These are phyloP conservation scores for Thermochaetoides thermophila DNA, from an alignment of 495 filamentous ascomycete genomes.

Conservation along the genomic window DNA sequence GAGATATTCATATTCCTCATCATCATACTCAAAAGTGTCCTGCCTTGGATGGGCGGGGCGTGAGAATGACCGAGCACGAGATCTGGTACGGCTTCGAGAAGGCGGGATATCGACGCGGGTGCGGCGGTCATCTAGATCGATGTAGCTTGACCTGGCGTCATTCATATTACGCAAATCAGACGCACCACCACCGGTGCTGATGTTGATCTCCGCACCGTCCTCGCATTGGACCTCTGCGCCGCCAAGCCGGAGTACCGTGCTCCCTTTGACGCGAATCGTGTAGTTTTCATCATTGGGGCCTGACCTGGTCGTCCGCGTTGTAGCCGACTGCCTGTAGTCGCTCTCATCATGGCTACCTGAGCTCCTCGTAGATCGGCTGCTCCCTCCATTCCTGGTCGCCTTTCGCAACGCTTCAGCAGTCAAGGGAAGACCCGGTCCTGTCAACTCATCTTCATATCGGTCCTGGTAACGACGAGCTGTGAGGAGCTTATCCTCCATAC, in stretches of 20 bases:
- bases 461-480: conserved; percentile 36
- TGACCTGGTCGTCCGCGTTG: conserved; percentile 38
- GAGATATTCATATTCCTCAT: too few relatives aligned
- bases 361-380: conserved; percentile 38
- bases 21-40: conserved; percentile 3
- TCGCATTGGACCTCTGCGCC: conserved; percentile 37
- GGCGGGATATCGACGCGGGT: conserved; percentile 25
- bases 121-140: conserved; percentile 28
- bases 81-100: conserved; percentile 23
- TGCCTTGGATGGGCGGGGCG: conserved; percentile 17
- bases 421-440: conserved; percentile 25
- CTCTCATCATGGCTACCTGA: conserved; percentile 41
- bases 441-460: conserved; percentile 30
- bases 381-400: conserved; percentile 26
- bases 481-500: conserved; percentile 36
- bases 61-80: conserved; percentile 23
- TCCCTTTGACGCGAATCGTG: conserved; percentile 38
- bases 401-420: conserved; percentile 37
- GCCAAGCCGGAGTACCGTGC: conserved; percentile 30
- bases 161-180: conserved; percentile 18
- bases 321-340: conserved; percentile 39
- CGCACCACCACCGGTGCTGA: conserved; percentile 17
- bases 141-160: conserved; percentile 24
- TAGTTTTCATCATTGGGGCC: conserved; percentile 34
- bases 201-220: conserved; percentile 38